Percentiles rank a stretch among this genome's conserved stretches.
phyloP scores from a whole-genome alignment of 2,329 filamentous ascomycete genomes.

The Dendryphion nanum region DNA sequence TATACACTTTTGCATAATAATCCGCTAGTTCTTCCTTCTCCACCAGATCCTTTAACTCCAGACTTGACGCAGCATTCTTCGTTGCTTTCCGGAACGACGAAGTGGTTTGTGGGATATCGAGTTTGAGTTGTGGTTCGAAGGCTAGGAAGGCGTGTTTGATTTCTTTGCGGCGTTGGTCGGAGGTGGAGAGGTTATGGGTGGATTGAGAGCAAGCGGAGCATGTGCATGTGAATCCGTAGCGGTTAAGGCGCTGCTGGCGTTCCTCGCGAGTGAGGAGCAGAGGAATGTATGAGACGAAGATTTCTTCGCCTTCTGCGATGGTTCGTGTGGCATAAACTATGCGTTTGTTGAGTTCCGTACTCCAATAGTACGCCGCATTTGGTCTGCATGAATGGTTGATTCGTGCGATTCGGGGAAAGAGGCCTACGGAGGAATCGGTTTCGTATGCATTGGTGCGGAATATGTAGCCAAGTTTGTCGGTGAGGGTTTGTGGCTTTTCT shows the following conservation, averaged over 20 bases:
- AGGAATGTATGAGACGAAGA: slow-evolving; percentile 40
- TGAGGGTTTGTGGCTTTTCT: not conserved
- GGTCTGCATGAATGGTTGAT: slow-evolving; percentile 40
- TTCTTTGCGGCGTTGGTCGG: slow-evolving; percentile 26
- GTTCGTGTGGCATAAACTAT: slow-evolving; percentile 37
- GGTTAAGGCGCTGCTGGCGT: slow-evolving; percentile 30
- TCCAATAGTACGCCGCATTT: slow-evolving; percentile 40
- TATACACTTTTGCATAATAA: slow-evolving; percentile 34
- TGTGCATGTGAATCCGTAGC: slow-evolving; percentile 36
- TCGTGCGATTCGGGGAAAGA: slow-evolving; percentile 35
- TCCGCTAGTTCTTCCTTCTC: slow-evolving; percentile 35
- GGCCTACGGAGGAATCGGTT: slow-evolving; percentile 26
- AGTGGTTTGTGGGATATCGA: slow-evolving; percentile 18
- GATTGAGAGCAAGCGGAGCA: slow-evolving; percentile 39
- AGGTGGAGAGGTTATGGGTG: slow-evolving; percentile 11
- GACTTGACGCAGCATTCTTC: slow-evolving; percentile 24
- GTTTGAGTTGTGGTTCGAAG: slow-evolving; percentile 25
- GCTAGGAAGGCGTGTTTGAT: slow-evolving; percentile 25
- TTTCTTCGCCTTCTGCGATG: slow-evolving; percentile 41
- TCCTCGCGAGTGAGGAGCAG: slow-evolving; percentile 28
- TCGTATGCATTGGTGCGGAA: slow-evolving; percentile 38
- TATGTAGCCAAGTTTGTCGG: slow-evolving; percentile 29
- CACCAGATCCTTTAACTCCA: slow-evolving; percentile 27
- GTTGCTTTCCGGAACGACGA: slow-evolving; percentile 20
- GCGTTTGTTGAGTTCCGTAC: slow-evolving; percentile 22